A percentile compares a stretch with the other conserved stretches of the same genome.
Evolutionary conservation across 2,329 filamentous ascomycete genomes (phyloP).

Genomic region (Lachnellula arida): DNA sequence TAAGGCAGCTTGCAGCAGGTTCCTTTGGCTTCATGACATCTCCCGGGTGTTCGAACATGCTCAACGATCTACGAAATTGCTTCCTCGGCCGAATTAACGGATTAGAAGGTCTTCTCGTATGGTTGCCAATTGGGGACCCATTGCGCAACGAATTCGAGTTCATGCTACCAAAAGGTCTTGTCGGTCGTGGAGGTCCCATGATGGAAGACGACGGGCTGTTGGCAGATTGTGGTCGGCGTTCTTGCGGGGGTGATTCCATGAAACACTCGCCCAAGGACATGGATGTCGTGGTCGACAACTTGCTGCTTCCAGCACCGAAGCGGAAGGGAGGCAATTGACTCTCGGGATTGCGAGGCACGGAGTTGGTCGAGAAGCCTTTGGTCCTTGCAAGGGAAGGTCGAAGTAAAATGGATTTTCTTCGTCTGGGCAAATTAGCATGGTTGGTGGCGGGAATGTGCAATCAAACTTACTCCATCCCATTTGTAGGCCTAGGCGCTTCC

Average conservation of each 20-base stretch:
- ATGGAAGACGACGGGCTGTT: constrained; percentile 53
- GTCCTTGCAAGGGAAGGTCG: constrained; percentile 70
- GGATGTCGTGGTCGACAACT: constrained; percentile 47
- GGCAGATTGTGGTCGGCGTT: constrained; percentile 57
- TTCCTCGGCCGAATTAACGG: constrained; percentile 74
- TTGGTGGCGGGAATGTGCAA: constrained; percentile 17
- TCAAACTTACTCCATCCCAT: constrained; percentile 48
- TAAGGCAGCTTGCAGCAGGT: constrained; percentile 51
- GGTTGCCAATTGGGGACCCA: constrained; percentile 69
- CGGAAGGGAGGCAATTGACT: constrained; percentile 68
- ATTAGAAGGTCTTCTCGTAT: constrained; percentile 68
- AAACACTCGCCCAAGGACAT: constrained; percentile 78
- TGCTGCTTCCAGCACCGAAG: constrained; percentile 56
- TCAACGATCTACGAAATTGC: constrained; percentile 85
- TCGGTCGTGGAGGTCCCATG: constrained; percentile 57
- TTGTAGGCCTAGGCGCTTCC: constrained; percentile 44
- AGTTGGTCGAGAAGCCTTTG: constrained; percentile 69
- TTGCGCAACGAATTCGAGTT: constrained; percentile 54
- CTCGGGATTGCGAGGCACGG: constrained; percentile 58
- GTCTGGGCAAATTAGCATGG: constrained; percentile 40
- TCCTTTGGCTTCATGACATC: constrained; percentile 77
- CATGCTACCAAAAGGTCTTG: constrained; percentile 60
- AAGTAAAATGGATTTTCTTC: constrained; percentile 62
- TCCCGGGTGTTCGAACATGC: constrained; percentile 93
- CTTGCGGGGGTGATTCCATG: constrained; percentile 68